A percentile compares a stretch with the other conserved stretches of the same genome.
Evolutionary conservation across 805 yeast genomes (phyloP).

Genomic region (Kazachstania africana): DNA sequence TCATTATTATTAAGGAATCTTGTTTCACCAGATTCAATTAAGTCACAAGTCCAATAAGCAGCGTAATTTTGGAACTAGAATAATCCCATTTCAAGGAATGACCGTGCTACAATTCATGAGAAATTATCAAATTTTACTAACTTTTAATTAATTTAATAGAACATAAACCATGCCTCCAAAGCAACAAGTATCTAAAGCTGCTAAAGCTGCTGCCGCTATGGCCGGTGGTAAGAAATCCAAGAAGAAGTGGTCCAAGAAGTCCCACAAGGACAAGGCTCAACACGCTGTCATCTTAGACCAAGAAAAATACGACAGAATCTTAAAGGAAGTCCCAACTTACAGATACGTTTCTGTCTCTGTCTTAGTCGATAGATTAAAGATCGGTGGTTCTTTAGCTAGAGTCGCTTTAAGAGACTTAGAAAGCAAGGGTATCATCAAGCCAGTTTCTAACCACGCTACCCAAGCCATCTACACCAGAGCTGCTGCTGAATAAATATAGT

Average conservation of each 20-base stretch:
- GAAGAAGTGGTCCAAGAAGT: slow-evolving; percentile 99
- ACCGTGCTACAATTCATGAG: not conserved
- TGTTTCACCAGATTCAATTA: not conserved
- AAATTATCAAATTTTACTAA: not conserved
- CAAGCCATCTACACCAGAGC: slow-evolving; percentile 93
- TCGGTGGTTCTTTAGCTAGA: slow-evolving; percentile 98
- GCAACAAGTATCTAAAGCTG: slow-evolving; percentile 98
- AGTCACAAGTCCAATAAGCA: too few species aligned
- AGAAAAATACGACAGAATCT: slow-evolving; percentile 97
- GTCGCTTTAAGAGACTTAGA: slow-evolving; percentile 94
- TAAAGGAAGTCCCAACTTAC: slow-evolving; percentile 99
- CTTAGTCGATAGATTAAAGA: slow-evolving; percentile 96
- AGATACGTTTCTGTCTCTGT: slow-evolving; percentile 97
- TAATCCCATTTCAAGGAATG: too few species aligned
- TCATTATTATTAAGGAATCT: not conserved
- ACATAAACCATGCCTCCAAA: slow-evolving; percentile 85
- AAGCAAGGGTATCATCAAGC: slow-evolving; percentile 87
- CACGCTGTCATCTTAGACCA: slow-evolving; percentile 96
- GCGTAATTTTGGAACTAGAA: too few species aligned
- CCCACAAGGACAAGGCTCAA: slow-evolving; percentile 99
- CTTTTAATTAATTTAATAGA: slow-evolving; percentile 1
- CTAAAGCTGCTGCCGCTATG: slow-evolving; percentile 99
- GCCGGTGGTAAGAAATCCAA: slow-evolving; percentile 99
- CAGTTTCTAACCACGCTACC: slow-evolving; percentile 89
- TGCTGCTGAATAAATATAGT: slow-evolving; percentile 44